Base-by-base conservation (phyloP, 768 basidiomycete species). In the Tylopilus plumbeoviolaceoides region DNA sequence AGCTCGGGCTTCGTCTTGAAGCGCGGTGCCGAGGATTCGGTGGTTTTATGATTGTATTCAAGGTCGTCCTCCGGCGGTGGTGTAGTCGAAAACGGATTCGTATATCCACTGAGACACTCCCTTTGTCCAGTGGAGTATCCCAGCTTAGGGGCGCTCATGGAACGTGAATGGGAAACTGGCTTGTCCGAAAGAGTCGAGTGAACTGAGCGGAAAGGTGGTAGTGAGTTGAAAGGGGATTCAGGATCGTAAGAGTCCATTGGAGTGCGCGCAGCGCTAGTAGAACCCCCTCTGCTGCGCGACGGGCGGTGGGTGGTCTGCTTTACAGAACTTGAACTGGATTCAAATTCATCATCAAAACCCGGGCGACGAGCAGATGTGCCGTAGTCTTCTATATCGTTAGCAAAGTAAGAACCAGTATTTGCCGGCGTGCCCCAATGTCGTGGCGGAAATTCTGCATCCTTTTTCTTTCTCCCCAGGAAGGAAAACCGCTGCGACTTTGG, bases 401-500 rank as follows among this genome's bases (percentile, higher is more conserved):
- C 64, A 56, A 87, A 86, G 63, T 84, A 84, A 8, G 85, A 81
- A 1, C 81, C 84, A 8, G 70, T 67, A 48, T 76, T 69, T 52
- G 73, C 75, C 31, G 63, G 65, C 14, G 63, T 61, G 7, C 81
- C 83, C 88, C 88, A 90, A 18, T 81, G 73, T 25, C 70, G 60
- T 5, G 88, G 88, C 30, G 89, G 87, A 54, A 87, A 89, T 2
- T 74, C 63, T 1, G 64, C 28, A 38, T 69, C 59, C 54, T 77
- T 80, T 64, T 80, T 82, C 67, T 78, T 81, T 54, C 71, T 74
- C 23, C 59, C 55, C 1, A 68, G 59, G 18, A 71, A 57, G 20
- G 65, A 60, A 21, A 65, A 61, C 36, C 70, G 69, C 14, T 65
- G 67, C 46, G 63, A 11, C 25, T 69, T 68, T 23, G 79, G 72